These are phyloP conservation scores for Alternaria conjuncta DNA, from an alignment of 2,329 filamentous ascomycete species.

Conservation along the genomic window DNA sequence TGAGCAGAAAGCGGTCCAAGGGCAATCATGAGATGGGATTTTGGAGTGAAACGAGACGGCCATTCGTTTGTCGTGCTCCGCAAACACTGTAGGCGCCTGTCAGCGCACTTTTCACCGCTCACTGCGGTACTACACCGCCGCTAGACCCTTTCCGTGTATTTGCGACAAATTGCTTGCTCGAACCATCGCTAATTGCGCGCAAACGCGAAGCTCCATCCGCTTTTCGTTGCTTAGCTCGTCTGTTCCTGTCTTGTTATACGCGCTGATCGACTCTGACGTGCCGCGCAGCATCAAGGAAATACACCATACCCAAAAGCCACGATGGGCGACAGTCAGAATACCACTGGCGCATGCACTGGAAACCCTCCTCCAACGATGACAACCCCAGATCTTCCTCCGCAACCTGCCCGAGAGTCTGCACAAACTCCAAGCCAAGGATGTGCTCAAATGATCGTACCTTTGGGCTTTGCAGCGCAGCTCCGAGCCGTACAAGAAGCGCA, in stretches of 20 bases:
- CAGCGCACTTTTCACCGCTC: neutral
- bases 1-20: neutral
- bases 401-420: neutral
- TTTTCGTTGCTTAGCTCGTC: neutral
- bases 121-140: neutral
- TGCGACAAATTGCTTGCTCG: neutral
- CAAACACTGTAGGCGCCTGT: neutral
- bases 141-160: neutral
- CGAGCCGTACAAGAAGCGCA: constrained; percentile 18
- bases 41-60: neutral
- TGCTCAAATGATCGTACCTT: constrained; percentile 6
- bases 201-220: neutral
- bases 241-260: neutral
- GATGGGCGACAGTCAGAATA: neutral
- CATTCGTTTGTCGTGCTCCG: neutral
- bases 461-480: constrained; percentile 25
- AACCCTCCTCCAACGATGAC: neutral
- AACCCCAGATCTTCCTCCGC: neutral
- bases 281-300: neutral
- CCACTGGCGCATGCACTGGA: neutral
- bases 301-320: neutral
- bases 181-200: neutral
- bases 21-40: neutral
- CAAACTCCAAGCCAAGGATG: neutral
- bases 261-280: neutral